Base-by-base conservation (phyloP, 495 filamentous ascomycete species). In the Penicillium chermesinum region DNA sequence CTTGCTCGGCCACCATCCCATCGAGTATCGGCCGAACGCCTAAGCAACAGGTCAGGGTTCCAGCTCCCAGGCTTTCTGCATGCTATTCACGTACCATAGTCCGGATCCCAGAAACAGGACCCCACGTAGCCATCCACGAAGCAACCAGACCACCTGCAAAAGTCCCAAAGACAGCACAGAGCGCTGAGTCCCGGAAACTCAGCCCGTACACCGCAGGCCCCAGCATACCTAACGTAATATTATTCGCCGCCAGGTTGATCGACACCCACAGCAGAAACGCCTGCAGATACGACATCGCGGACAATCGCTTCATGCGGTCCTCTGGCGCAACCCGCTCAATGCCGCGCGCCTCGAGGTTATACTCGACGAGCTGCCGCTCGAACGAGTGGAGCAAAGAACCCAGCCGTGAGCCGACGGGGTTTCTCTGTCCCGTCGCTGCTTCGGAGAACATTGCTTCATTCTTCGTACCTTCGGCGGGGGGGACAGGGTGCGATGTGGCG, bases 1-100 rank as follows among this genome's bases (percentile, higher is more conserved):
- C 64, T 88, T 89, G 54, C 78, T 80, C 1, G 87, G 86, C 81
- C 83, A 89, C 80, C 85, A 89, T 22, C 86, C 87, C 78, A 89
- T 88, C 18, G 80, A 77, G 65, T 83, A 90, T 12, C 86, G 75
- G 14, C 82, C 74, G 49, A 88, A 80, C 8, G 85, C 79, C 77
- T 79, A 50, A 15, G 22, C 2, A 38, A 16, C 17, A n/a, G 6
- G 30, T 62, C 40, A 62, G 50, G n/a, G n/a, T n/a, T n/a, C n/a
- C n/a, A n/a, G n/a, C n/a, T 13, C 1, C 2, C 13, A 38, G 15
- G 20, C 19, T 7, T n/a, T 15, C 9, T 37, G 1, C 1, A 20
- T 30, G 2, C 16, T 9, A 46, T 10, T 4, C 12, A 22, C 7
- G 46, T 57, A 78, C 77, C 81, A 87, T 73, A 48, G 85, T 88